Evolutionary conservation across 495 filamentous ascomycete species (phyloP), one percentile per base, ranked within the genome.

Genomic region (Lichenothelia convexa): DNA sequence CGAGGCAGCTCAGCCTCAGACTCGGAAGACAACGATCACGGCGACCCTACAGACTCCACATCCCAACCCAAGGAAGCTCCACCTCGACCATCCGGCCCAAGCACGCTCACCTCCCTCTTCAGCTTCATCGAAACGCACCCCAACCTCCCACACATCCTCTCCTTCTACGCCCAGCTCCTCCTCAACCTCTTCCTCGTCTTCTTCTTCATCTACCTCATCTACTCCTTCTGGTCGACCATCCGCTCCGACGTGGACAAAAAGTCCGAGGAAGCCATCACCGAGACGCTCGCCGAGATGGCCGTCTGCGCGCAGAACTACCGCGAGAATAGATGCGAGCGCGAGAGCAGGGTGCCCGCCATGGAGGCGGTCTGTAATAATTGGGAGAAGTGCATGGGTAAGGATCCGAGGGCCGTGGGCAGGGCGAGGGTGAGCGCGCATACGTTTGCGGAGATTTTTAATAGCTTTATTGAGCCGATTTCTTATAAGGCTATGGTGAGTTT

Each of bases 371-470:
- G 89, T 49, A 64, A 73, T 21, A 66, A 71, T 27, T 95, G 87
- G 89, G 71, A 76, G 38, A 58, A 58, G 3, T 97, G 89, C 53
- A 94, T 94, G 86, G 68, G 79, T 35, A 66, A 63, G 8, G 75
- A 87, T 48, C 69, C 78, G 12, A 52, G 61, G 12, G 65, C 65
- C 37, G 69, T 84, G 17, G 76, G 70, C 6, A 61, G 74, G 3
- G 78, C 77, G 8, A 67, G 64, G 40, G 63, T 86, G 21, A 71
- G 65, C 31, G 80, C 80, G n/a, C 63, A 70, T 26, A 83, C 78
- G 0, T 82, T 83, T 64, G 86, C 75, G 35, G 74, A 76, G 49
- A 92, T 86, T 19, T 71, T 81, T 46, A 80, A 79, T 45, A 61
- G 57, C 39, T 79, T 80, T 44, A 65, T 80, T 21, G 71, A 82